Evolutionary conservation across 1,284 basidiomycete species (phyloP).

Genomic region (Boletellus sp.): DNA sequence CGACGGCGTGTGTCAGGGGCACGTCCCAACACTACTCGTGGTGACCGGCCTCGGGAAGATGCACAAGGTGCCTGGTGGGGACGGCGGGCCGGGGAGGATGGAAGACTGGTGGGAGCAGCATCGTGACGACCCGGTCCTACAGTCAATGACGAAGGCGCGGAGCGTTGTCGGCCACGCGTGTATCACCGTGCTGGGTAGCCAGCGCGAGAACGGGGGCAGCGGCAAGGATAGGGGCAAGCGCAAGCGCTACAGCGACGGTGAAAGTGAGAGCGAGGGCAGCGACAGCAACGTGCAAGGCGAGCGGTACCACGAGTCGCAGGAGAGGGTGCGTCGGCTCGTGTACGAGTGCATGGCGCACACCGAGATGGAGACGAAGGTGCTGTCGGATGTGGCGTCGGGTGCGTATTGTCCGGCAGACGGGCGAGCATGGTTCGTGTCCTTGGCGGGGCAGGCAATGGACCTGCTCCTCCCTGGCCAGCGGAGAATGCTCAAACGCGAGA

Average conservation of each 20-base stretch:
- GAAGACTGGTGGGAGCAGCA: constrained; percentile 31
- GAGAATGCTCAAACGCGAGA: constrained; percentile 11
- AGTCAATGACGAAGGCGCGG: constrained; percentile 4
- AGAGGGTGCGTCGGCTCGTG: constrained; percentile 11
- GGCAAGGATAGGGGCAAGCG: not conserved
- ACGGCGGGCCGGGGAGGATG: constrained; percentile 19
- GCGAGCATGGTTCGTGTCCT: constrained; percentile 14
- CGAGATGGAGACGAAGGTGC: not conserved
- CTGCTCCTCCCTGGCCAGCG: constrained; percentile 12
- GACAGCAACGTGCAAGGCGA: constrained; percentile 12
- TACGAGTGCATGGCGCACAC: constrained; percentile 7
- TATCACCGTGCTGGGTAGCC: constrained; percentile 23
- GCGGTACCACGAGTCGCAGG: constrained; percentile 15
- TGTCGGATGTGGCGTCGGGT: too few species aligned
- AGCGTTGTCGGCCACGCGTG: constrained; percentile 18
- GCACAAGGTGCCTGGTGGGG: too few species aligned
- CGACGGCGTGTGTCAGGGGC: constrained; percentile 16
- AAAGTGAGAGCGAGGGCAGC: not conserved
- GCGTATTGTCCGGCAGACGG: constrained; percentile 12
- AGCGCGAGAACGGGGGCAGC: not conserved
- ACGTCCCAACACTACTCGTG: constrained; percentile 26
- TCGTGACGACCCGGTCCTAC: constrained; percentile 9
- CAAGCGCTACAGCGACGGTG: too few species aligned
- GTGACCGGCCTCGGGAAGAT: constrained; percentile 27
- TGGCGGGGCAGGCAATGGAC: constrained; percentile 16